Percentiles rank a stretch among this genome's conserved stretches.
These are phyloP conservation scores for Colletotrichum graminicola DNA, from an alignment of 2,329 filamentous ascomycete species.

Conservation along the genomic window DNA sequence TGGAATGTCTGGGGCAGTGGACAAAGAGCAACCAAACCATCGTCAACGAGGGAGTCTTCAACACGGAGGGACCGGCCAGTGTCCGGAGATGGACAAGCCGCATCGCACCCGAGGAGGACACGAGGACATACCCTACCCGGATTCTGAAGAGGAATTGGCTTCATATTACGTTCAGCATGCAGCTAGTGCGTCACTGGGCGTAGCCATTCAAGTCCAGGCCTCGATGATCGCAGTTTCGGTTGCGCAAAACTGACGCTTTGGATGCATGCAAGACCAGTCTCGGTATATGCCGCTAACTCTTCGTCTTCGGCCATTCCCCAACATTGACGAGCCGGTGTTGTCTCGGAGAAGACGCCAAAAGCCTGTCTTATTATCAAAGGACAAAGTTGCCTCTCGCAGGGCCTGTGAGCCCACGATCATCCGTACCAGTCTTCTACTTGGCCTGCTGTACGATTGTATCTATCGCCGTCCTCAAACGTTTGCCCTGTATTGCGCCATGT, in stretches of 20 bases:
- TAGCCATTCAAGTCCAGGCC: slow-evolving; percentile 15
- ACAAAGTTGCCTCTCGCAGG: background rate
- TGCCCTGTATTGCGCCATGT: background rate
- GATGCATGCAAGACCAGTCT: slow-evolving; percentile 23
- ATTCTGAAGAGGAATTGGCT: slow-evolving; percentile 2
- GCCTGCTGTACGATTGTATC: background rate
- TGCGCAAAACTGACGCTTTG: slow-evolving; percentile 36
- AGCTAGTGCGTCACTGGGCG: slow-evolving; percentile 37
- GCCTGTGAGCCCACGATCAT: background rate
- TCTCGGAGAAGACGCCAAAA: slow-evolving; percentile 13
- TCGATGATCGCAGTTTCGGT: slow-evolving; percentile 31
- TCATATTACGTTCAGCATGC: slow-evolving; percentile 22
- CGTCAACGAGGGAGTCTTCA: slow-evolving; percentile 16
- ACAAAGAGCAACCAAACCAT: slow-evolving; percentile 16
- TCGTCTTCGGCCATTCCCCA: background rate
- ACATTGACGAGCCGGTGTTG: slow-evolving; percentile 6
- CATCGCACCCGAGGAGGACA: slow-evolving; percentile 17
- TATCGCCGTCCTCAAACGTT: background rate
- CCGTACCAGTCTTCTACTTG: background rate
- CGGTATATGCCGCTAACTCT: slow-evolving; percentile 8
- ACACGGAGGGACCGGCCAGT: slow-evolving; percentile 17
- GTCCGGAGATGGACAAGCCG: slow-evolving; percentile 32
- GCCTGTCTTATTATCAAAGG: background rate
- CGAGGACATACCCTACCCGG: slow-evolving; percentile 19
- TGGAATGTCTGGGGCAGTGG: slow-evolving; percentile 20